Base-by-base conservation (phyloP, 140 eudicot genomes). In the Senecio squalidus region DNA sequence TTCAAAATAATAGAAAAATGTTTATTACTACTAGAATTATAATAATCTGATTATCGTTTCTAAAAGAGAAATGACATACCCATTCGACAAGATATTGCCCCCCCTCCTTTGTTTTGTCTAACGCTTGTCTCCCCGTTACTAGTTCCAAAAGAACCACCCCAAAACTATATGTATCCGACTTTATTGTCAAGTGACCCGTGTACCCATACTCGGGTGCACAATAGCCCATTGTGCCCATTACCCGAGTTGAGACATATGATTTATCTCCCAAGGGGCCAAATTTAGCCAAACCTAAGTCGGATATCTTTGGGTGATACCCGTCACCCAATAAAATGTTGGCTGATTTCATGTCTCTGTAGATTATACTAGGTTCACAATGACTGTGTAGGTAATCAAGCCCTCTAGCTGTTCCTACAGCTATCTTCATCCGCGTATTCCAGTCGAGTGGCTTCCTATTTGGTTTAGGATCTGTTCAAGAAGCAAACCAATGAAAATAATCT, bases 121-220 rank as follows among this genome's bases (percentile, higher is more conserved):
- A 53, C 5, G 91, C 87, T 60, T 62, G 73, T 16, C 72, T 63
- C 30, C 95, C 87, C 0, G 82, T 85, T 43, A 85, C 72, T n/a
- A 85, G 58, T 66, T 82, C 91, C 77, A 85, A 75, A 61, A 85
- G 75, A 60, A 85, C 84, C 29, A 85, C 87, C 55, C 95, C 91
- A 44, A 85, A 85, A 65, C 95, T 82, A 53, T 78, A 85, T 5
- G 83, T 67, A 38, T 85, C 91, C 0, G 87, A 76, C 51, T 70
- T 85, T 30, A 61, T 46, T 2, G 84, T 82, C 63, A 85, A 62
- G 56, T 75, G 76, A 55, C 87, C 95, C 6, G 83, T 74, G 30
- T 3, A 34, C n/a, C 83, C 80, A 40, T 85, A 85, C 71, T 85
- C 91, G n/a, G 95, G 95, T 30, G 95, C 87, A 63, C 95, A 85